phyloP scores from a whole-genome alignment of 2,329 filamentous ascomycete species.

The Fusarium beomiforme region DNA sequence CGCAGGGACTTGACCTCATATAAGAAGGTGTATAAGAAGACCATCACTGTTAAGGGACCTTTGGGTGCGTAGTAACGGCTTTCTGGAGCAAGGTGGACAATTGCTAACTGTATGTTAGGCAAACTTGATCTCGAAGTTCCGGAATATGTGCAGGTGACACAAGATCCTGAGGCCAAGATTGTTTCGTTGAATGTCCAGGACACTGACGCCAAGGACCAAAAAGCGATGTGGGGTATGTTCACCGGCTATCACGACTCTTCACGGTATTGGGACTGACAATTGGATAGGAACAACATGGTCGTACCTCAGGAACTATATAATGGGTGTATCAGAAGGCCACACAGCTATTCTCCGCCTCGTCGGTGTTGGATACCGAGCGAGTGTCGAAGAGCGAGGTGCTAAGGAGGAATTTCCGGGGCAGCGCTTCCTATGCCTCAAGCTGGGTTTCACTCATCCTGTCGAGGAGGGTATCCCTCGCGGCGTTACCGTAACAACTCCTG shows the following conservation, averaged over 20 bases:
- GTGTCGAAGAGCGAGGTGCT: conserved; percentile 78
- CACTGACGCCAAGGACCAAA: conserved; percentile 75
- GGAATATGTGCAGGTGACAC: conserved; percentile 76
- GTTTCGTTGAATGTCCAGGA: conserved; percentile 77
- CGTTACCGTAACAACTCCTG: conserved; percentile 86
- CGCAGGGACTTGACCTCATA: conserved; percentile 67
- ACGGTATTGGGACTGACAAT: conserved; percentile 10
- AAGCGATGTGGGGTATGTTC: conserved; percentile 90
- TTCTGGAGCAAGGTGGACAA: not conserved
- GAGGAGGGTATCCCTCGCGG: conserved; percentile 86
- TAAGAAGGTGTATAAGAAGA: conserved; percentile 70
- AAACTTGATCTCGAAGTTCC: conserved; percentile 83
- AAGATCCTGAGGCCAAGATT: conserved; percentile 71
- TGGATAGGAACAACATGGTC: conserved; percentile 83
- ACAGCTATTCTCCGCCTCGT: conserved; percentile 92
- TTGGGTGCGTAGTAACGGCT: conserved; percentile 65
- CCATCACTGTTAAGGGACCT: conserved; percentile 81
- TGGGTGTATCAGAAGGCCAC: conserved; percentile 96
- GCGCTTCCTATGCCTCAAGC: conserved; percentile 90
- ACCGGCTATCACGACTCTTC: not conserved
- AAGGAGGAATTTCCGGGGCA: conserved; percentile 84
- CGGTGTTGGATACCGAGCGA: conserved; percentile 94
- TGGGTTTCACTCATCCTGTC: conserved; percentile 95
- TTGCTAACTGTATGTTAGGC: conserved; percentile 58
- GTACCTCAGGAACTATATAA: conserved; percentile 89